Base-by-base conservation (phyloP, 2,329 filamentous ascomycete genomes). In the Sporothrix luriei region DNA sequence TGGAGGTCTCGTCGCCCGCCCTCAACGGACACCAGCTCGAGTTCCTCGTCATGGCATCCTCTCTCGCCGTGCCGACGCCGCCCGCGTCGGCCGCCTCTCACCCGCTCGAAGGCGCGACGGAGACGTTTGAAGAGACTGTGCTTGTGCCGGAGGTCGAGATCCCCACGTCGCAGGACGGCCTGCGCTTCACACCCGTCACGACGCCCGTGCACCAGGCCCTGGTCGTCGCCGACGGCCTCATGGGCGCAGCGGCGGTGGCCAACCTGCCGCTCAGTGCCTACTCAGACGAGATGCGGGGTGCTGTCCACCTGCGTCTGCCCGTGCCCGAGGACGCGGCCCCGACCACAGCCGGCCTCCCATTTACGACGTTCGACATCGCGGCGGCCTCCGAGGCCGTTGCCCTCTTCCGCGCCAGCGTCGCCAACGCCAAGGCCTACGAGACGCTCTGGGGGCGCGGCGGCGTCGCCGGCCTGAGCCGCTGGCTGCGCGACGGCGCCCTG, bases 191-290 rank as follows among this genome's bases (percentile, higher is more conserved):
- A 14, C 85, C 88, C 19, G 84, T 95, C 54, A 87, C 88, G 7
- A 93, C 92, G 57, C 94, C 94, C 0, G 93, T 97, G 0, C 94
- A 98, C 77, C 91, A 90, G 76, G 88, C 90, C 0, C 79, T 97
- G 19, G 75, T 97, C 11, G 85, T 97, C 10, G 89, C 88, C 0
- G 85, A 91, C 64, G 93, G 92, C 0, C 80, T 97, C 2, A 81
- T 86, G 68, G 92, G 91, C 9, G 87, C 90, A 0, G 83, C 89
- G 5, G 82, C 84, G 1, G 74, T 87, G 7, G 78, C 84, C 6
- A 76, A 81, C 10, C 76, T 85, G 61, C 79, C 82, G 21, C 71
- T 81, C 51, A 82, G 21, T 71, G 81, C 40, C 71, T 81, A 48
- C 62, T 73, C 76, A 71, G 79, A 79, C 68, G 80, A 79, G 71